Conservation (phyloP, 2,329 filamentous ascomycete species). For the Cladosporium sp. region DNA sequence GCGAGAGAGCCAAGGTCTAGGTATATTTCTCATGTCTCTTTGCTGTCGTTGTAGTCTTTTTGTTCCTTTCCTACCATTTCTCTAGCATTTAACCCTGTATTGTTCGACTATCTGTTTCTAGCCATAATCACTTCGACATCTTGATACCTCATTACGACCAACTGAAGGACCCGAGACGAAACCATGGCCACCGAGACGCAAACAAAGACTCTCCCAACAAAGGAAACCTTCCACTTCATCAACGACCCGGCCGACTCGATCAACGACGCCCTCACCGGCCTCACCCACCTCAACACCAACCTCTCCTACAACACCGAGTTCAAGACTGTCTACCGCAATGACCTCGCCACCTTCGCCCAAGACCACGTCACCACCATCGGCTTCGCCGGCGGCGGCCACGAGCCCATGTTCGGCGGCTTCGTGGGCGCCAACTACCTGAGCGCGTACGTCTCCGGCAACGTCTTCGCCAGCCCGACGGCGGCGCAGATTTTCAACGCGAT, state of each 20-base stretch:
- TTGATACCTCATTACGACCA: no score
- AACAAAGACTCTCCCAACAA: slow-evolving; percentile 18
- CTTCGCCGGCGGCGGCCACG: slow-evolving; percentile 39
- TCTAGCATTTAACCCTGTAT: no score
- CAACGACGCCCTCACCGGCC: slow-evolving; percentile 33
- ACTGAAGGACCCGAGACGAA: background rate
- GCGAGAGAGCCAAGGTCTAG: slow-evolving; percentile 1
- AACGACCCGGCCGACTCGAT: slow-evolving; percentile 33
- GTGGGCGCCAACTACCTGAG: slow-evolving; percentile 60
- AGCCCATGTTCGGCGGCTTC: slow-evolving; percentile 62
- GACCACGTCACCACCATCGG: slow-evolving; percentile 34
- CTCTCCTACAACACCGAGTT: slow-evolving; percentile 32
- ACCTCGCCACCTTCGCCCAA: slow-evolving; percentile 28
- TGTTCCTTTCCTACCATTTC: background rate
- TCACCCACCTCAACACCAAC: slow-evolving; percentile 31
- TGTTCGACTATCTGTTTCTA: background rate
- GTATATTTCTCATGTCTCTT: slow-evolving; percentile 2
- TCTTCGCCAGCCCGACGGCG: slow-evolving; percentile 61
- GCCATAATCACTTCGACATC: no score
- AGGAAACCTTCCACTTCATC: slow-evolving; percentile 37
- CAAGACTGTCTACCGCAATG: slow-evolving; percentile 35
- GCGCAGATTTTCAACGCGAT: slow-evolving; percentile 60
- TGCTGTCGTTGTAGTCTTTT: background rate
- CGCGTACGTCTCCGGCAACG: slow-evolving; percentile 57
- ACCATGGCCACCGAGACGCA: slow-evolving; percentile 12